Evolutionary conservation across 2,329 filamentous ascomycete genomes (phyloP).

Genomic region (Cladobotryum mycophilum): DNA sequence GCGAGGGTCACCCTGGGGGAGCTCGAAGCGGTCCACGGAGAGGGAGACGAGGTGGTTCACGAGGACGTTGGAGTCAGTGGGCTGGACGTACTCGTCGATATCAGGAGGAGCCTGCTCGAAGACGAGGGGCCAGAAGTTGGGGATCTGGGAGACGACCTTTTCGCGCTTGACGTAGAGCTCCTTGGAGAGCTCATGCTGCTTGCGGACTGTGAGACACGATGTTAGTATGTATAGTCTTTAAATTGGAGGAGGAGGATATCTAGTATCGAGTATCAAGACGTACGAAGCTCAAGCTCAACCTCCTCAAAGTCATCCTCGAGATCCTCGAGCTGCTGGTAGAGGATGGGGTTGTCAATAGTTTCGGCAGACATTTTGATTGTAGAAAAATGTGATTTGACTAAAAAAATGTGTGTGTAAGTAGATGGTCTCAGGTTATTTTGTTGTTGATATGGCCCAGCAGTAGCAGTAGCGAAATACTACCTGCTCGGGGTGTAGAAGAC

Average conservation of each 20-base stretch:
- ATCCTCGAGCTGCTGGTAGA: conserved; percentile 70
- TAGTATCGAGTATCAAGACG: conserved; percentile 30
- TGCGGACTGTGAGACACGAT: conserved; percentile 50
- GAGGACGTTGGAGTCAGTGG: conserved; percentile 69
- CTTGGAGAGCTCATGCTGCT: conserved; percentile 61
- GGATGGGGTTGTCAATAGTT: conserved; percentile 38
- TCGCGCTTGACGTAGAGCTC: conserved; percentile 73
- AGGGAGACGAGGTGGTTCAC: conserved; percentile 61
- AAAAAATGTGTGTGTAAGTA: background rate
- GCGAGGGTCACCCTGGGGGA: conserved; percentile 71
- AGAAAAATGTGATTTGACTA: conserved; percentile 6
- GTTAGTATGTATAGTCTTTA: too few relatives aligned
- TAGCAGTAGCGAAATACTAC: background rate
- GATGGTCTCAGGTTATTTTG: background rate
- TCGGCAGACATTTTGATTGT: conserved; percentile 28
- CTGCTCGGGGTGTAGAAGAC: background rate
- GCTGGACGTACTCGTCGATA: conserved; percentile 82
- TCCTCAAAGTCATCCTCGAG: conserved; percentile 82
- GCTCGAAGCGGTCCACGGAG: conserved; percentile 73
- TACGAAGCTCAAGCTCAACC: conserved; percentile 76
- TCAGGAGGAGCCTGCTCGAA: conserved; percentile 81
- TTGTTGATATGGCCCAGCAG: background rate
- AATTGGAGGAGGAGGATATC: background rate
- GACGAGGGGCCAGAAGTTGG: conserved; percentile 92
- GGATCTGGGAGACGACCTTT: conserved; percentile 63